phyloP scores from a whole-genome alignment of 2,329 filamentous ascomycete species.

The Incumbomyces lentus region DNA sequence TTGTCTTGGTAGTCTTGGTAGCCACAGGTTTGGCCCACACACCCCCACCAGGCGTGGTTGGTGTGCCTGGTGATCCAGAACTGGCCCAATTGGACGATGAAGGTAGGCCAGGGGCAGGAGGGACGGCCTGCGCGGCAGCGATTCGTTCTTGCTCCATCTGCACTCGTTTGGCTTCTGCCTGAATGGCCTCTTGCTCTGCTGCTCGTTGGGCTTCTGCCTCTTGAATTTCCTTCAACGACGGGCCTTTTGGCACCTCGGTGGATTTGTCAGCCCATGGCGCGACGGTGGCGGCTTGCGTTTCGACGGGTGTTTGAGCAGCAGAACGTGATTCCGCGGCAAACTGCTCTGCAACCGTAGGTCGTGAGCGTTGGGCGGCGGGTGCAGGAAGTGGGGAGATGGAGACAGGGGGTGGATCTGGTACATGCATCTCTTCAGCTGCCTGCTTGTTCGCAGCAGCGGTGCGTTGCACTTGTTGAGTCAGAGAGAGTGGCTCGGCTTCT shows the following conservation, averaged over 20 bases:
- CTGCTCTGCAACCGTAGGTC: constrained; percentile 72
- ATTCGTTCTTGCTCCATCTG: constrained; percentile 64
- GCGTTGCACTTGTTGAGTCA: constrained; percentile 78
- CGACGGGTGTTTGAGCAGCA: constrained; percentile 63
- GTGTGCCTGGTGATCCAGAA: constrained; percentile 55
- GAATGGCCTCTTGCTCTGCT: constrained; percentile 74
- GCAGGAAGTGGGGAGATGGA: constrained; percentile 76
- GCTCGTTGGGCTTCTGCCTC: constrained; percentile 89
- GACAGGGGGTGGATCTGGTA: constrained; percentile 56
- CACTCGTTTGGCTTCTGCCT: constrained; percentile 61
- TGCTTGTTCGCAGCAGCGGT: constrained; percentile 37
- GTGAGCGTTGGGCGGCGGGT: constrained; percentile 74
- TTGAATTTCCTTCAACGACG: constrained; percentile 92
- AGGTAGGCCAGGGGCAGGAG: constrained; percentile 68
- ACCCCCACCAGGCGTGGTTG: constrained; percentile 34
- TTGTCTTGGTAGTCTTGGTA: constrained; percentile 29
- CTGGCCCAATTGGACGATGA: constrained; percentile 84
- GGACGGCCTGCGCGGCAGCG: constrained; percentile 48
- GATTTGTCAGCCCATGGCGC: constrained; percentile 93
- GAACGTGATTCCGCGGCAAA: constrained; percentile 57
- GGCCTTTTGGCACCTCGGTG: constrained; percentile 63
- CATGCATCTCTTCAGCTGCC: constrained; percentile 35
- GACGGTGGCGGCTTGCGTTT: constrained; percentile 59
- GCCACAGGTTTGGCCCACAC: constrained; percentile 42
- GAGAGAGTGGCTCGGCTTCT: constrained; percentile 47